Evolutionary conservation across 2,329 filamentous ascomycete species (phyloP).

Genomic region (Sphaerulina musiva): DNA sequence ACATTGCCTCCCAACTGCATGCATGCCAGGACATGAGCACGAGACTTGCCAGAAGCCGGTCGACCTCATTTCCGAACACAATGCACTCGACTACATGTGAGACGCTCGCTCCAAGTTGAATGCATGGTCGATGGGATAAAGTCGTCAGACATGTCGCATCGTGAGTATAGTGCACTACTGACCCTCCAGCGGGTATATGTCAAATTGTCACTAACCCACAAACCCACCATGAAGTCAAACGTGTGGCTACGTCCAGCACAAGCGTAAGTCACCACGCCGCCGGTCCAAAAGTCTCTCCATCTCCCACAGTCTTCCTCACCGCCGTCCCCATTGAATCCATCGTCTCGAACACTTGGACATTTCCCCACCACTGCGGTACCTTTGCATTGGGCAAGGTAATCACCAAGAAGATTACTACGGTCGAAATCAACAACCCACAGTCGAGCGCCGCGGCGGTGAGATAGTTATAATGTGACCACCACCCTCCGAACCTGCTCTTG

Average conservation of each 20-base stretch:
- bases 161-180: too few relatives aligned
- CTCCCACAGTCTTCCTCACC: slow-evolving; percentile 44
- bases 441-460: slow-evolving; percentile 77
- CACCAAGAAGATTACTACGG: slow-evolving; percentile 78
- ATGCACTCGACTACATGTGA: too few relatives aligned
- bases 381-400: slow-evolving; percentile 75
- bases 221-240: too few relatives aligned
- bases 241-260: neutral
- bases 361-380: slow-evolving; percentile 80
- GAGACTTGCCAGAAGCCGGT: too few relatives aligned
- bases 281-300: slow-evolving; percentile 62
- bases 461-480: slow-evolving; percentile 93
- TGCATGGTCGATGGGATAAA: too few relatives aligned
- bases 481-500: slow-evolving; percentile 60
- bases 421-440: slow-evolving; percentile 72
- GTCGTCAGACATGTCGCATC: too few relatives aligned
- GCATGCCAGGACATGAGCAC: too few relatives aligned
- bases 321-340: slow-evolving; percentile 25
- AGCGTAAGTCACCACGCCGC: slow-evolving; percentile 17
- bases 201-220: too few relatives aligned
- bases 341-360: slow-evolving; percentile 51
- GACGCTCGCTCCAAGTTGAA: too few relatives aligned
- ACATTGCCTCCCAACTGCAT: too few relatives aligned
- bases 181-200: too few relatives aligned
- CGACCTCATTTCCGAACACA: too few relatives aligned